Base-by-base conservation (phyloP, 2,329 filamentous ascomycete genomes). In the Cladophialophora exuberans region DNA sequence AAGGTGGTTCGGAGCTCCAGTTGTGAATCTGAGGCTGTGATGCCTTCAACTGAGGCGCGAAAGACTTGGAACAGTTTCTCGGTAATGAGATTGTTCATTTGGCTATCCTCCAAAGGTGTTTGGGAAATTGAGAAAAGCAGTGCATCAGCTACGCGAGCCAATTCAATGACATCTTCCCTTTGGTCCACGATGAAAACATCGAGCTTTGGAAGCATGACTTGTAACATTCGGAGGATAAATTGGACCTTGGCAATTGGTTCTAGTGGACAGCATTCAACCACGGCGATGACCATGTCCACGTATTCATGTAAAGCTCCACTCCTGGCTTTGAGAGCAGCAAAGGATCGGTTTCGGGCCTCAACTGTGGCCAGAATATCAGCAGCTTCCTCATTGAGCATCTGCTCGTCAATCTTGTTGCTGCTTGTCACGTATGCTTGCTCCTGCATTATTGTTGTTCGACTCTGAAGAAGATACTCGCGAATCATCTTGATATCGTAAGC, bases 31-130 rank as follows among this genome's bases (percentile, higher is more conserved):
- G 62, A 86, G 58, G 88, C 85, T 61, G 86, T 84, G 51, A 96
- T 87, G 4, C 90, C 90, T 64, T 86, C 83, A 11, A 97, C 78
- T 59, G 89, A 92, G 33, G 90, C 83, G 60, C 96, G 89, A 78
- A 99, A 97, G 3, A 97, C 82, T 67, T 96, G 88, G 67, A 91
- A 92, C 0, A 97, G 80, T 66, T 94, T 90, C 69, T 97, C 93
- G 67, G 90, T 89, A 28, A 94, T 85, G 22, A 93, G 79, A 68
- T 90, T 90, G 30, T 87, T 79, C 49, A 75, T 76, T 42, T 60
- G 33, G 69, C 68, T 25, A 69, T 67, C 18, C 72, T 60, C 25
- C 62, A 65, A n/a, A 63, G 59, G 6, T 50, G 58, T 67, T 31
- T 53, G 62, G 6, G 66, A 65, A 6, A 71, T 62, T 9, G 66